Evolutionary conservation across 108 stramenopile genomes (phyloP).

Genomic region (Fistulifera solaris): DNA sequence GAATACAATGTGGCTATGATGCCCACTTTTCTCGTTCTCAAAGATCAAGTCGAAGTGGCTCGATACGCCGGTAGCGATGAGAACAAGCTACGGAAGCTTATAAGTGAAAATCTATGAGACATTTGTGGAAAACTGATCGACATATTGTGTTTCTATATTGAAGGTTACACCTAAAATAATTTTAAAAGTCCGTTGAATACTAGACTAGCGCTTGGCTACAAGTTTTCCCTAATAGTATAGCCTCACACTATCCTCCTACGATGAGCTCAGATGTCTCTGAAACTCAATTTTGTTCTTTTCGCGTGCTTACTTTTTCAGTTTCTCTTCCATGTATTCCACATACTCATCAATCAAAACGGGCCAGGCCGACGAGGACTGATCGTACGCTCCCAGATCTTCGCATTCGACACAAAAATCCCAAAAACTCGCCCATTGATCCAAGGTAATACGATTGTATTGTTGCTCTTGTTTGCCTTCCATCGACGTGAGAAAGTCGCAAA

Average conservation of each 20-base stretch:
- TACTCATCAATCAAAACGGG: conserved; percentile 75
- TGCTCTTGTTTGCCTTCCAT: conserved; percentile 10
- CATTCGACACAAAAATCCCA: conserved; percentile 76
- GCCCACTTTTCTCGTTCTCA: conserved; percentile 76
- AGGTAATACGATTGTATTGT: conserved; percentile 55
- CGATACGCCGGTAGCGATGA: conserved; percentile 6
- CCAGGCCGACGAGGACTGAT: conserved; percentile 70
- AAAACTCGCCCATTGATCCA: conserved; percentile 86
- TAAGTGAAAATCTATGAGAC: not conserved
- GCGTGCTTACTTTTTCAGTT: conserved; percentile 10
- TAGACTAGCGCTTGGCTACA: too few relatives aligned
- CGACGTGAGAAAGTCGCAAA: conserved; percentile 49
- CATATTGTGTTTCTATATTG: too few relatives aligned
- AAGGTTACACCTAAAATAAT: too few relatives aligned
- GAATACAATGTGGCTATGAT: conserved; percentile 60
- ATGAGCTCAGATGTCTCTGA: too few relatives aligned
- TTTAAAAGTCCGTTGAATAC: too few relatives aligned
- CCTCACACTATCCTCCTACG: too few relatives aligned
- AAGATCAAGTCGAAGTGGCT: not conserved
- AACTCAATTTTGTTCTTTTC: conserved; percentile 13
- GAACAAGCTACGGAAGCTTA: not conserved
- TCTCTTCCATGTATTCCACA: conserved; percentile 66
- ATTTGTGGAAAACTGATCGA: too few relatives aligned
- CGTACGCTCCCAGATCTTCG: conserved; percentile 58
- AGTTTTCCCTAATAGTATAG: too few relatives aligned